Evolutionary conservation across 2,329 filamentous ascomycete genomes (phyloP).

Genomic region (Periconia macrospinosa): DNA sequence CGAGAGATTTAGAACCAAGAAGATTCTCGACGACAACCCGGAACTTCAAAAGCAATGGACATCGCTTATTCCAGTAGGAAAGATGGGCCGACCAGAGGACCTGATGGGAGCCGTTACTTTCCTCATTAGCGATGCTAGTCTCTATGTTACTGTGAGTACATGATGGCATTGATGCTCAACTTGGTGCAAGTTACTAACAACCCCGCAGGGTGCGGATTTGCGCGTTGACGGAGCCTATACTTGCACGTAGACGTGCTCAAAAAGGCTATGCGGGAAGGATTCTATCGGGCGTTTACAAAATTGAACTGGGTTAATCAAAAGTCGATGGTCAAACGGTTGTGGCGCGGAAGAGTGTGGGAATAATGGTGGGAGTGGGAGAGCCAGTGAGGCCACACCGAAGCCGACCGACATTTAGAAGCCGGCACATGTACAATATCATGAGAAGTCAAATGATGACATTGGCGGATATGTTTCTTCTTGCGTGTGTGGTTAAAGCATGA

Average conservation of each 20-base stretch:
- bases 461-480: too few species aligned
- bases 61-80: conserved; percentile 85
- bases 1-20: conserved; percentile 68
- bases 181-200: conserved; percentile 27
- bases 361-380: too few species aligned
- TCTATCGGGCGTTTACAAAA: background rate
- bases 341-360: too few species aligned
- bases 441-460: background rate
- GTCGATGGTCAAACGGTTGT: too few species aligned
- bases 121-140: conserved; percentile 72
- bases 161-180: background rate
- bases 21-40: conserved; percentile 92
- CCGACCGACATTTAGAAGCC: background rate
- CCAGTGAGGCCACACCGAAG: background rate
- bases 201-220: conserved; percentile 65
- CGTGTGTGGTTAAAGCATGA: too few species aligned
- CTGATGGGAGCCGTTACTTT: conserved; percentile 92
- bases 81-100: conserved; percentile 90
- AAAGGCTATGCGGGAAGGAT: background rate
- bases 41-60: conserved; percentile 90
- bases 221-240: conserved; percentile 89
- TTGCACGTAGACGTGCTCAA: conserved; percentile 58
- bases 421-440: background rate
- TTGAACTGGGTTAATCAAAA: background rate
- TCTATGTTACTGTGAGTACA: conserved; percentile 40